Conservation (phyloP, 345 rosid species). For the Eucalyptus dawsonii region DNA sequence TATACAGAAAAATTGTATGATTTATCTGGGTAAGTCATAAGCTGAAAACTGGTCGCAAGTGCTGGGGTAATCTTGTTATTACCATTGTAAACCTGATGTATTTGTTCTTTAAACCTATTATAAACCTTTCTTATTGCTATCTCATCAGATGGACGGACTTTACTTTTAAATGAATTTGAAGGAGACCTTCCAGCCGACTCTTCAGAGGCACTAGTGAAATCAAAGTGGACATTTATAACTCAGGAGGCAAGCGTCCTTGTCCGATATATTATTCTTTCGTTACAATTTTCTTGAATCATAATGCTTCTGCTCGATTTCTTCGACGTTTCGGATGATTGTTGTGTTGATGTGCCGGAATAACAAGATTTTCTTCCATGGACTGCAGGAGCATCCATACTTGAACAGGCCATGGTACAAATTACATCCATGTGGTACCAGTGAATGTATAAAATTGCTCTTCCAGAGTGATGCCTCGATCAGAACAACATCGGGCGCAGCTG, state of each 20-base stretch:
- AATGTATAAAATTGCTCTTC: constrained; percentile 73
- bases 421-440: constrained; percentile 88
- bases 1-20: not conserved
- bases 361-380: not conserved
- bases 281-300: not conserved
- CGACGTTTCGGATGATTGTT: fast-evolving
- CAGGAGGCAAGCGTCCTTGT: constrained; percentile 32
- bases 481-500: constrained; percentile 6
- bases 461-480: constrained; percentile 8
- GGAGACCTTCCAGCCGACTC: constrained; percentile 59
- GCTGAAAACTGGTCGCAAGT: not conserved
- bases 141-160: constrained; percentile 43
- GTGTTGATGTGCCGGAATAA: not conserved
- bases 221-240: constrained; percentile 86
- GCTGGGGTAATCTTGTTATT: not conserved
- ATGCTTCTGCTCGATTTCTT: not conserved
- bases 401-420: constrained; percentile 84
- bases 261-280: not conserved
- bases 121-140: fast-evolving
- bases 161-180: constrained; percentile 50
- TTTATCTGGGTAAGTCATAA: not conserved
- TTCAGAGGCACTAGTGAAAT: constrained; percentile 34
- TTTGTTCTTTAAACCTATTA: not conserved
- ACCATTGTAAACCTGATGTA: fast-evolving
- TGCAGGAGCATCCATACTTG: constrained; percentile 85